Evolutionary conservation across 192 early-diverging fungal species (phyloP).

Genomic region (Coemansia sp.): DNA sequence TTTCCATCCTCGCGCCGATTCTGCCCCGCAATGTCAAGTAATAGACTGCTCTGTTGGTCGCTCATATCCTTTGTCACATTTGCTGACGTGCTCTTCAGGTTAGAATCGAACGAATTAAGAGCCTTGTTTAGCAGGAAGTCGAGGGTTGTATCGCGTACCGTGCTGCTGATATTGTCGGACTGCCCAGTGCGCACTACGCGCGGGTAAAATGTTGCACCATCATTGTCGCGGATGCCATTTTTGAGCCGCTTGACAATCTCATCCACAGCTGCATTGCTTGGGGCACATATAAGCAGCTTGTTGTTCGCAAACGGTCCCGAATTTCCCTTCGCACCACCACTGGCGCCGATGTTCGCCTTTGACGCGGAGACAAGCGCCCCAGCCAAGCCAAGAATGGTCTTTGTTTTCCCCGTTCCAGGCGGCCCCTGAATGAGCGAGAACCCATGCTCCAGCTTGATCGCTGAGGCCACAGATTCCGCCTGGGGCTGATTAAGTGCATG

Average conservation of each 20-base stretch:
- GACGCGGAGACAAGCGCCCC: constrained; percentile 58
- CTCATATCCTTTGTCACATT: constrained; percentile 12
- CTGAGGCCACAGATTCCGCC: constrained; percentile 76
- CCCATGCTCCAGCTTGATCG: constrained; percentile 63
- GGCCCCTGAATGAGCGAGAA: constrained; percentile 88
- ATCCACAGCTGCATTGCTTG: constrained; percentile 93
- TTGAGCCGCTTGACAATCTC: constrained; percentile 89
- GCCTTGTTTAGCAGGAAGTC: constrained; percentile 68
- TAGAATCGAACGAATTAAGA: constrained; percentile 36
- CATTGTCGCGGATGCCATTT: constrained; percentile 63
- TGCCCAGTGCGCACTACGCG: too few species aligned
- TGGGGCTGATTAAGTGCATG: constrained; percentile 88
- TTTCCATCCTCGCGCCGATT: constrained; percentile 19
- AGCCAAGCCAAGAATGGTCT: constrained; percentile 85
- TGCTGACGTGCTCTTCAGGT: not conserved
- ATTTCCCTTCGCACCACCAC: not conserved
- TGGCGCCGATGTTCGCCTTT: not conserved
- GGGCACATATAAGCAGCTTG: constrained; percentile 86
- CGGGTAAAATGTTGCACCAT: constrained; percentile 58
- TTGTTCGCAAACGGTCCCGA: constrained; percentile 14
- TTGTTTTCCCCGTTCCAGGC: constrained; percentile 80
- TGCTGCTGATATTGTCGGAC: constrained; percentile 67
- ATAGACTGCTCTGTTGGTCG: constrained; percentile 20
- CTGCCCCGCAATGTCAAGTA: constrained; percentile 26
- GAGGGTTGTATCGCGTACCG: constrained; percentile 69